A percentile compares a stretch with the other conserved stretches of the same genome.
Conservation (phyloP, 176 grass and related monocot species). For the Carex myosuroides region DNA sequence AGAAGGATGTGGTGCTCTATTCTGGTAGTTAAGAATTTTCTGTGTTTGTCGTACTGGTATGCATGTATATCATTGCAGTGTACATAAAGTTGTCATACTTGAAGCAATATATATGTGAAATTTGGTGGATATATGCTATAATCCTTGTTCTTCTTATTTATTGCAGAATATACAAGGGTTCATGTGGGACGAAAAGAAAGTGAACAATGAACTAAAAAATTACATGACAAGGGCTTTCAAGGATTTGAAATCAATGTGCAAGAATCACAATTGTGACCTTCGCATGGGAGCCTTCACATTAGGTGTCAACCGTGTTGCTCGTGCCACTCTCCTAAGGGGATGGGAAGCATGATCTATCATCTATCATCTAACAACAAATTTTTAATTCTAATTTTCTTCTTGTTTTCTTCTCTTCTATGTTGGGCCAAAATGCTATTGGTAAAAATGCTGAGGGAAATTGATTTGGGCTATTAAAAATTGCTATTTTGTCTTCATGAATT, state of each 20-base stretch:
- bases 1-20: background rate
- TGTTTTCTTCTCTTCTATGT: background rate
- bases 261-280: slow-evolving; percentile 67
- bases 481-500: background rate
- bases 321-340: slow-evolving; percentile 73
- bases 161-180: slow-evolving; percentile 94
- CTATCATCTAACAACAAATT: background rate
- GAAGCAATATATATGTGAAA: background rate
- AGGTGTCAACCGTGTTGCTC: slow-evolving; percentile 85
- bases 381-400: background rate
- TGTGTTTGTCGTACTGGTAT: background rate
- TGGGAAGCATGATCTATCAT: slow-evolving; percentile 80
- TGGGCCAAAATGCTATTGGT: background rate
- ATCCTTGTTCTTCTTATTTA: background rate
- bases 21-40: background rate
- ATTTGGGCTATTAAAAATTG: background rate
- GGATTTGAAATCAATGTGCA: slow-evolving; percentile 78
- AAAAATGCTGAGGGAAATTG: background rate
- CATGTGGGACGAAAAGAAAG: slow-evolving; percentile 96
- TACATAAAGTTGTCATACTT: background rate
- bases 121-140: background rate
- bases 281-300: slow-evolving; percentile 98
- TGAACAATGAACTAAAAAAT: slow-evolving; percentile 70
- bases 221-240: slow-evolving; percentile 74
- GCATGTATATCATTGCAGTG: background rate